Conservation (phyloP, 2,329 filamentous ascomycete species). For the Gremmenia infestans region DNA sequence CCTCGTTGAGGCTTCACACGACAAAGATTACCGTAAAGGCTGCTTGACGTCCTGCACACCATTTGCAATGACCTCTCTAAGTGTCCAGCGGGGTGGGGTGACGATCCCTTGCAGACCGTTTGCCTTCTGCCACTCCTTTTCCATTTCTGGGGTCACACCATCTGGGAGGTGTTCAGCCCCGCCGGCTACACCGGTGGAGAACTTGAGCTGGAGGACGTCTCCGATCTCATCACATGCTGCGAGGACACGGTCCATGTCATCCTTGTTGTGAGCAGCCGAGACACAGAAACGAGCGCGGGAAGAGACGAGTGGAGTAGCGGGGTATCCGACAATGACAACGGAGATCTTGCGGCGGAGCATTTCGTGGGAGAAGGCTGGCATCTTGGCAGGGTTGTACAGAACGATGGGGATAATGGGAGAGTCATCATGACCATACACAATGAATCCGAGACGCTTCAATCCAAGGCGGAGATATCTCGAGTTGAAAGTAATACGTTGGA, state of each 20-base stretch:
- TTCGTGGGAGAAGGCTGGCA: slow-evolving; percentile 96
- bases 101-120: slow-evolving; percentile 47
- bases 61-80: slow-evolving; percentile 67
- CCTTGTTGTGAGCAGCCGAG: slow-evolving; percentile 94
- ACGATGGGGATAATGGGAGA: slow-evolving; percentile 93
- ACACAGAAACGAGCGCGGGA: slow-evolving; percentile 95
- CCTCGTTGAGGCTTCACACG: slow-evolving; percentile 2
- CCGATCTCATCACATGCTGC: slow-evolving; percentile 89
- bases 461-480: slow-evolving; percentile 96
- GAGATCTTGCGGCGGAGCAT: slow-evolving; percentile 98
- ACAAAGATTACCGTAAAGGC: slow-evolving; percentile 46
- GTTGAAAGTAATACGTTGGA: slow-evolving; percentile 96
- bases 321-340: slow-evolving; percentile 94
- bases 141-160: slow-evolving; percentile 65
- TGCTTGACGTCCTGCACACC: slow-evolving; percentile 65
- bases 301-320: slow-evolving; percentile 89
- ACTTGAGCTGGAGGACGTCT: slow-evolving; percentile 89
- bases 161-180: slow-evolving; percentile 73
- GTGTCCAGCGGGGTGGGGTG: slow-evolving; percentile 59
- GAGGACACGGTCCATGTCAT: slow-evolving; percentile 87
- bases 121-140: slow-evolving; percentile 60
- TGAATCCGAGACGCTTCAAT: slow-evolving; percentile 92
- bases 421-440: slow-evolving; percentile 96
- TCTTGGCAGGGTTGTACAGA: slow-evolving; percentile 98
- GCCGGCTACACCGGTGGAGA: slow-evolving; percentile 91